A percentile compares a stretch with the other conserved stretches of the same genome.
phyloP scores from a whole-genome alignment of 306 rosid species.

The Fragaria nilgerrensis region DNA sequence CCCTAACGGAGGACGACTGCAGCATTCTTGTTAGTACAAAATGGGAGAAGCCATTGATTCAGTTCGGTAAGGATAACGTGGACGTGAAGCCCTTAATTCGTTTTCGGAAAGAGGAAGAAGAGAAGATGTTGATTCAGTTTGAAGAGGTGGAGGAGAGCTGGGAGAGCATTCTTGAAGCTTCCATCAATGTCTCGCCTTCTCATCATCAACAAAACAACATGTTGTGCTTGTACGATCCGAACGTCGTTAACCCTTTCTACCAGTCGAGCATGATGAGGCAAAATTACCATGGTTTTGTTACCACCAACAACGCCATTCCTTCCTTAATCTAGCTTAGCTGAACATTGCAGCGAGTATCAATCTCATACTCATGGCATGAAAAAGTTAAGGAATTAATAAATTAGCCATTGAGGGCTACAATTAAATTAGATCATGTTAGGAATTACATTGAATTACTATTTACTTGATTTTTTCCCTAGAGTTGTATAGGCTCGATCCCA shows the following conservation, averaged over 20 bases:
- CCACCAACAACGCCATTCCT: slow-evolving; percentile 2
- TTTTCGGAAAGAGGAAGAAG: slow-evolving; percentile 21
- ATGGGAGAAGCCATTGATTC: slow-evolving; percentile 22
- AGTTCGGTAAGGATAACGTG: background rate
- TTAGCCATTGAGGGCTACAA: background rate
- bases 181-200: slow-evolving; percentile 27
- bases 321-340: slow-evolving; percentile 10
- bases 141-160: slow-evolving; percentile 38
- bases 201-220: slow-evolving; percentile 20
- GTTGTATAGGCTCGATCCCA: background rate
- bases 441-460: background rate
- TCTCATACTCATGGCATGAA: background rate
- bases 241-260: slow-evolving; percentile 39
- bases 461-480: background rate
- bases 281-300: background rate
- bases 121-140: slow-evolving; percentile 45
- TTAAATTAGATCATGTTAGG: background rate
- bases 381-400: background rate
- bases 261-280: slow-evolving; percentile 15
- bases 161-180: slow-evolving; percentile 71
- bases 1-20: slow-evolving; percentile 24
- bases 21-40: slow-evolving; percentile 11
- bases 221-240: slow-evolving; percentile 12
- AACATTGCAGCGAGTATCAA: background rate
- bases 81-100: background rate